These are phyloP conservation scores for Glaciozyma antarctica DNA, from an alignment of 768 basidiomycete genomes.

Conservation along the genomic window DNA sequence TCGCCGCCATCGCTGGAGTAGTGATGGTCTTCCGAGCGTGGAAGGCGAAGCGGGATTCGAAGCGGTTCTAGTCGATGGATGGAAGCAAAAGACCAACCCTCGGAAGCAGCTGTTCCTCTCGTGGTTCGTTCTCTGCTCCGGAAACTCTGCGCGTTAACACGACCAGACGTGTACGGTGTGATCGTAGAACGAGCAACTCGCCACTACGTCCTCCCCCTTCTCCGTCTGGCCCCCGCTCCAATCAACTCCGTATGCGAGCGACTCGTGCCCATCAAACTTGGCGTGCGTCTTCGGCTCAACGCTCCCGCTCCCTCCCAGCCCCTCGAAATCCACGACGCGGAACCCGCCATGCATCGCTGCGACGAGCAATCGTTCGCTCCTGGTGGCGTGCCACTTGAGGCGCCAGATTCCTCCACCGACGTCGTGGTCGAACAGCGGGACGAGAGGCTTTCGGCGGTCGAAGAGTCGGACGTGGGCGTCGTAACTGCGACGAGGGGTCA, in stretches of 20 bases:
- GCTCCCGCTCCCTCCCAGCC: constrained; percentile 28
- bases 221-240: constrained; percentile 51
- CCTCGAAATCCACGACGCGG: constrained; percentile 58
- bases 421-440: constrained; percentile 52
- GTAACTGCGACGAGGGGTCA: constrained; percentile 50
- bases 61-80: constrained; percentile 29
- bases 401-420: constrained; percentile 93
- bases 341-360: constrained; percentile 98
- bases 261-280: constrained; percentile 65
- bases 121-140: too few species aligned
- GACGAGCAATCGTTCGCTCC: constrained; percentile 61
- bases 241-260: constrained; percentile 83
- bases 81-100: too few species aligned
- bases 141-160: neutral
- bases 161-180: constrained; percentile 69
- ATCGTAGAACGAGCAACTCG: constrained; percentile 94
- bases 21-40: constrained; percentile 27
- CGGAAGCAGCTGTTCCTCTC: too few species aligned
- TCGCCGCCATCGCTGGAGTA: constrained; percentile 27
- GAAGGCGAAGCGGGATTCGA: constrained; percentile 20
- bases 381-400: constrained; percentile 84
- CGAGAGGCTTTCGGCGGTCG: constrained; percentile 60
- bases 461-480: constrained; percentile 70
- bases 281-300: constrained; percentile 43
- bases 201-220: constrained; percentile 50